phyloP scores from a whole-genome alignment of 345 rosid species.

The Arabidopsis suecica region DNA sequence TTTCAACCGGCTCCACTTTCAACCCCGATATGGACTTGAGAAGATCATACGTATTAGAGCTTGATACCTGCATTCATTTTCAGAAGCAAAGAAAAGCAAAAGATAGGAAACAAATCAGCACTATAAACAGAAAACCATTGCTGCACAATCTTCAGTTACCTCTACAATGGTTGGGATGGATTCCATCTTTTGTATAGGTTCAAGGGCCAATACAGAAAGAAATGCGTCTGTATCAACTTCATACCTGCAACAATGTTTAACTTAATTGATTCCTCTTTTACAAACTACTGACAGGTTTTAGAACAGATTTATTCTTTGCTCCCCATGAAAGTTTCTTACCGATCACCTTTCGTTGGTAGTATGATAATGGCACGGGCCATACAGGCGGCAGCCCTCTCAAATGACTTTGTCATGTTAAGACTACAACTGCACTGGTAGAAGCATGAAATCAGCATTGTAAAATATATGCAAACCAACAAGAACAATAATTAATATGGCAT shows the following conservation, averaged over 20 bases:
- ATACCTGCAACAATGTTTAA: constrained; percentile 61
- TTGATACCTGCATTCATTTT: constrained; percentile 71
- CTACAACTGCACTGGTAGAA: constrained; percentile 77
- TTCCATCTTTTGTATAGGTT: constrained; percentile 73
- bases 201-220: constrained; percentile 91
- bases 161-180: constrained; percentile 92
- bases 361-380: constrained; percentile 91
- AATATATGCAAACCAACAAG: background rate
- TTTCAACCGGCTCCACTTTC: constrained; percentile 93
- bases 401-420: constrained; percentile 89
- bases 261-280: constrained; percentile 39
- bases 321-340: constrained; percentile 50
- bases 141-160: constrained; percentile 51
- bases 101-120: constrained; percentile 6
- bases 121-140: constrained; percentile 11
- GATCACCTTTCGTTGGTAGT: constrained; percentile 81
- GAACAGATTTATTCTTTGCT: too few relatives aligned
- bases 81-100: constrained; percentile 24
- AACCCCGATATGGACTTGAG: constrained; percentile 84
- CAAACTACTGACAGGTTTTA: background rate
- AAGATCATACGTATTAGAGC: constrained; percentile 74
- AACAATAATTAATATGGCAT: background rate
- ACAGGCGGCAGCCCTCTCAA: constrained; percentile 85
- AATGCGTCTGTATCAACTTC: constrained; percentile 93
- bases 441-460: constrained; percentile 33